A percentile compares a stretch with the other conserved stretches of the same genome.
Evolutionary conservation across 2,329 filamentous ascomycete genomes (phyloP).

Genomic region (Dactylonectria macrodidyma): DNA sequence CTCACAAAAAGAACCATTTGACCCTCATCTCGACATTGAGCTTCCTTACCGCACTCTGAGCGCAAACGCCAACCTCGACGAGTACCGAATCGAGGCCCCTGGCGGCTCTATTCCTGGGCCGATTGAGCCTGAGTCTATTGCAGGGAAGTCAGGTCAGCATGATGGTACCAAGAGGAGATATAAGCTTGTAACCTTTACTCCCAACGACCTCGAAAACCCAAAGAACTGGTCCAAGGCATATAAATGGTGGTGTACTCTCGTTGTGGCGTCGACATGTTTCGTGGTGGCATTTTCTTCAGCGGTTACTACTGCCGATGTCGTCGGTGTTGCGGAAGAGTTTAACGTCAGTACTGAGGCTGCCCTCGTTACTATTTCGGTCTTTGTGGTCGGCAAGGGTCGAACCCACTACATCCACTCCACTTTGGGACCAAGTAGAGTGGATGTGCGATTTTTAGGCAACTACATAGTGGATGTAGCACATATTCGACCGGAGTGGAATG

Average conservation of each 20-base stretch:
- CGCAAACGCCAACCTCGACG: constrained; percentile 72
- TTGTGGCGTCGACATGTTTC: constrained; percentile 85
- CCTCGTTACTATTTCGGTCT: too few relatives aligned
- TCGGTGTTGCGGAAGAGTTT: constrained; percentile 75
- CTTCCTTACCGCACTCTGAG: constrained; percentile 77
- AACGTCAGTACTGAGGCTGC: constrained; percentile 73
- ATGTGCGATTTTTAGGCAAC: too few relatives aligned
- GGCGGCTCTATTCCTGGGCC: constrained; percentile 72
- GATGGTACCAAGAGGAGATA: constrained; percentile 52
- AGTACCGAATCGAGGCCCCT: constrained; percentile 75
- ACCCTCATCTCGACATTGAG: constrained; percentile 64
- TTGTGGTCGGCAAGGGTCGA: too few relatives aligned
- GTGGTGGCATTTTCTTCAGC: constrained; percentile 80
- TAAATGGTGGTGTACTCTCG: constrained; percentile 90
- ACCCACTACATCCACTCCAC: too few relatives aligned
- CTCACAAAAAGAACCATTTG: constrained; percentile 51
- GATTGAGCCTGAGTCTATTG: constrained; percentile 40
- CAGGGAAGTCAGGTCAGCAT: constrained; percentile 33
- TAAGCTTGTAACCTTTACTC: constrained; percentile 75
- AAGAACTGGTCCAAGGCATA: constrained; percentile 86
- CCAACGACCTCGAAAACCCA: constrained; percentile 81
- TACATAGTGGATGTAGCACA: too few relatives aligned
- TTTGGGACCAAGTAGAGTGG: too few relatives aligned
- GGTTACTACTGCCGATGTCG: constrained; percentile 83
- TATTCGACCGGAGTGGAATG: too few relatives aligned